Evolutionary conservation across 305 asterid genomes (phyloP), one percentile per base, ranked within the genome.

Genomic region (Fraxinus baroniana): DNA sequence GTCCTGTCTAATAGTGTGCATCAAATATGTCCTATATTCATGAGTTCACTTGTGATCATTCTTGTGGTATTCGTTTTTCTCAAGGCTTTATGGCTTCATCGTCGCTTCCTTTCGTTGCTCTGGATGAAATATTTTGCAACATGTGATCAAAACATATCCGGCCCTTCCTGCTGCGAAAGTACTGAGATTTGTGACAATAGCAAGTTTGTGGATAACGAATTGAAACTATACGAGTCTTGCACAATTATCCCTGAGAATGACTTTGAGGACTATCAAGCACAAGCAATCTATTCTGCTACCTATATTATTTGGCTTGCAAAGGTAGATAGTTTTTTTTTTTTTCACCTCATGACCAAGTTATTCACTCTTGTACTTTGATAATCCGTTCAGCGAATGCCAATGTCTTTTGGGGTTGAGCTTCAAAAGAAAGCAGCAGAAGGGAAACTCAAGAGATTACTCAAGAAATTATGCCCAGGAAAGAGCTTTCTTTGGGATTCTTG

Each of bases 71-170:
- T 80, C 41, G 35, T 79, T 86, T 84, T 76, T 73, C 83, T 78
- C 79, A 83, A 95, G 97, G 97, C 98, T 80, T 66, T 96, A 73
- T 94, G 99, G 99, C 98, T 96, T 80, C 97, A 96, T 80, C 98
- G 98, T 0, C 98, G 99, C 84, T 93, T 96, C 87, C 91, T 96
- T 83, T 89, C 97, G 68, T 85, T 92, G 24, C 78, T 82, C 76
- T 93, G 97, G 98, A 79, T 90, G 88, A 91, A 89, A 77, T 90
- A 91, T 83, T 85, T 89, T 74, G 85, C 86, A 22, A 64, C 60
- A 1, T 15, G 60, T 49, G 60, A 82, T 30, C 92, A 80, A 83
- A 80, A 76, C 66, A 28, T 22, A 70, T 78, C 68, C 10, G 9
- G 75, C 80, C 84, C 74, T 79, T 78, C 78, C 33, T 77, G 75